Evolutionary conservation across 2,329 filamentous ascomycete genomes (phyloP).

Genomic region (Fusarium phyllophilum): DNA sequence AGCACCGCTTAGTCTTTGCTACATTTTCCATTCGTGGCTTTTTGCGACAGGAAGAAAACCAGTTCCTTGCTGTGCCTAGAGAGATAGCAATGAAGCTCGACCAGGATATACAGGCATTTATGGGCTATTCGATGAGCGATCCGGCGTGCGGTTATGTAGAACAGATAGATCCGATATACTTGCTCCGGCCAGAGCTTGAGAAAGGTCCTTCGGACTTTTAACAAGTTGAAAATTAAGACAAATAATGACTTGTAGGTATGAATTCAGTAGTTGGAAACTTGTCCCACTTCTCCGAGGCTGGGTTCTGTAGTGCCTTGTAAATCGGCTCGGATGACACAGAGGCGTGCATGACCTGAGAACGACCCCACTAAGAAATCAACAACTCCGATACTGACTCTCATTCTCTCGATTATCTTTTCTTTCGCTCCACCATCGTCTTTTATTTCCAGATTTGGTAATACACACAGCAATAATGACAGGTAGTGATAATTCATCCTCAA

Average conservation of each 20-base stretch:
- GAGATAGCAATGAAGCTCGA: slow-evolving; percentile 8
- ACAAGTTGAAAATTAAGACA: rapidly evolving
- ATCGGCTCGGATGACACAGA: not conserved
- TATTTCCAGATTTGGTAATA: slow-evolving; percentile 3
- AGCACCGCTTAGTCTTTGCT: slow-evolving; percentile 16
- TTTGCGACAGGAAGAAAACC: slow-evolving; percentile 30
- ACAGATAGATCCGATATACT: slow-evolving; percentile 26
- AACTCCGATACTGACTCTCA: not conserved
- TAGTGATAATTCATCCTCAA: not conserved
- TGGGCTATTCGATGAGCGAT: slow-evolving; percentile 30
- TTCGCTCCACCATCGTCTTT: not conserved
- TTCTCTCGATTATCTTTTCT: not conserved
- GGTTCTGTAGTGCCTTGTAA: not conserved
- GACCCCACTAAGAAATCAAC: not conserved
- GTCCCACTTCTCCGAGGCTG: not conserved
- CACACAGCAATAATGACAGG: slow-evolving; percentile 18
- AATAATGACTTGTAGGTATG: not conserved
- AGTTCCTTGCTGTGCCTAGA: slow-evolving; percentile 12
- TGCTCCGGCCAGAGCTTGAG: slow-evolving; percentile 22
- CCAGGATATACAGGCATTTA: slow-evolving; percentile 18
- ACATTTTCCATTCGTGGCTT: slow-evolving; percentile 14
- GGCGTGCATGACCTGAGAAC: not conserved
- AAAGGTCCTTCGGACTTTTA: slow-evolving; percentile 9
- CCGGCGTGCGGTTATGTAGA: slow-evolving; percentile 30
- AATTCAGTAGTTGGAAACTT: too few relatives aligned